A percentile compares a stretch with the other conserved stretches of the same genome.
These are phyloP conservation scores for Schwanniomyces etchellsii DNA, from an alignment of 1,139 yeast genomes.

Conservation along the genomic window DNA sequence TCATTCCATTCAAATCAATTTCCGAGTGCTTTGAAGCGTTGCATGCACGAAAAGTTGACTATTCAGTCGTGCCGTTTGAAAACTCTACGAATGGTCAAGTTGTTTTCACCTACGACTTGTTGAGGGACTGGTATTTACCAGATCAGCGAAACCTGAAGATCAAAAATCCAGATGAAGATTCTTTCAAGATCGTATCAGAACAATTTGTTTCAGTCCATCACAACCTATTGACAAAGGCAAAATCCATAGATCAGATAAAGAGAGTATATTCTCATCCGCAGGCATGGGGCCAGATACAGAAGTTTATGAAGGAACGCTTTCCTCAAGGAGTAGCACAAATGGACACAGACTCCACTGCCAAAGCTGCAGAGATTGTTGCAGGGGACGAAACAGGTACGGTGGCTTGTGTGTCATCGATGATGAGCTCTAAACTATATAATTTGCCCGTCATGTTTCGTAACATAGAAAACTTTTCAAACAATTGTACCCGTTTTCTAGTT, in stretches of 20 bases:
- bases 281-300: constrained; percentile 89
- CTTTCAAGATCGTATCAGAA: constrained; percentile 61
- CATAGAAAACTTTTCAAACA: constrained; percentile 67
- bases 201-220: constrained; percentile 82
- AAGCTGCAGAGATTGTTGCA: constrained; percentile 67
- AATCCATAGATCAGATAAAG: constrained; percentile 36
- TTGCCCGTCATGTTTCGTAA: constrained; percentile 51
- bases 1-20: constrained; percentile 8
- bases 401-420: constrained; percentile 45
- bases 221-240: constrained; percentile 54
- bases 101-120: constrained; percentile 72
- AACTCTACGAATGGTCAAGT: constrained; percentile 96
- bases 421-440: constrained; percentile 60
- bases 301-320: constrained; percentile 36
- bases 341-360: constrained; percentile 76
- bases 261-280: constrained; percentile 90
- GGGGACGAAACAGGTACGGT: constrained; percentile 29
- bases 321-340: constrained; percentile 39
- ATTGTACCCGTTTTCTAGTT: constrained; percentile 81
- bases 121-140: constrained; percentile 56
- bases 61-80: constrained; percentile 86
- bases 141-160: constrained; percentile 5
- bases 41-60: constrained; percentile 45
- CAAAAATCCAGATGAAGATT: constrained; percentile 7
- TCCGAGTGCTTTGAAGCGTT: constrained; percentile 58